phyloP scores from a whole-genome alignment of 140 eudicot genomes.

The Bidens hawaiensis region DNA sequence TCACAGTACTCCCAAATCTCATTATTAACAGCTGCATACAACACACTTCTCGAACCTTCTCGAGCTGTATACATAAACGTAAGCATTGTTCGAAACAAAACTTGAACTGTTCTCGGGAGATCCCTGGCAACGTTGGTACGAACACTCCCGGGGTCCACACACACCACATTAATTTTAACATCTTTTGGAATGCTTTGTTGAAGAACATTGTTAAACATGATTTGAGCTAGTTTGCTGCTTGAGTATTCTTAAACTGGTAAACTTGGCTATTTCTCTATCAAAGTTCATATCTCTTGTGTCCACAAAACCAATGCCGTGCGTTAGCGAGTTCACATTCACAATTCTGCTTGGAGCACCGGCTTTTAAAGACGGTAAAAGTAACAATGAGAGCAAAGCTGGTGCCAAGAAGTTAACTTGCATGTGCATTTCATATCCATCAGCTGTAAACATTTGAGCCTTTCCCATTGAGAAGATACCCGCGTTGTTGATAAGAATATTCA shows the following conservation, averaged over 20 bases:
- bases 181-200: conserved; percentile 43
- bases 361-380: conserved; percentile 37
- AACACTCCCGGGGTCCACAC: conserved; percentile 63
- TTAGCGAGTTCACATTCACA: conserved; percentile 39
- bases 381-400: conserved; percentile 38
- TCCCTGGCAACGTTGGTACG: conserved; percentile 67
- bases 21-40: conserved; percentile 37
- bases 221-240: conserved; percentile 48
- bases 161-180: conserved; percentile 35
- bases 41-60: conserved; percentile 44
- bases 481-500: conserved; percentile 38
- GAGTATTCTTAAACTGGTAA: conserved; percentile 37
- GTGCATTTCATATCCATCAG: conserved; percentile 37
- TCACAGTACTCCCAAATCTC: conserved; percentile 31
- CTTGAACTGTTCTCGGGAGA: conserved; percentile 46
- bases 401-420: conserved; percentile 48
- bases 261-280: conserved; percentile 13
- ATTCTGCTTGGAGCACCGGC: conserved; percentile 42
- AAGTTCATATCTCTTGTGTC: conserved; percentile 38
- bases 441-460: conserved; percentile 24
- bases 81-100: conserved; percentile 19
- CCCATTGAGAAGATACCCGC: conserved; percentile 48
- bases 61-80: conserved; percentile 25
- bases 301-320: conserved; percentile 37
- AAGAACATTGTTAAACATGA: conserved; percentile 63